Evolutionary conservation across 305 asterid species (phyloP), one percentile per base, ranked within the genome.

Genomic region (Fraxinus nigra): DNA sequence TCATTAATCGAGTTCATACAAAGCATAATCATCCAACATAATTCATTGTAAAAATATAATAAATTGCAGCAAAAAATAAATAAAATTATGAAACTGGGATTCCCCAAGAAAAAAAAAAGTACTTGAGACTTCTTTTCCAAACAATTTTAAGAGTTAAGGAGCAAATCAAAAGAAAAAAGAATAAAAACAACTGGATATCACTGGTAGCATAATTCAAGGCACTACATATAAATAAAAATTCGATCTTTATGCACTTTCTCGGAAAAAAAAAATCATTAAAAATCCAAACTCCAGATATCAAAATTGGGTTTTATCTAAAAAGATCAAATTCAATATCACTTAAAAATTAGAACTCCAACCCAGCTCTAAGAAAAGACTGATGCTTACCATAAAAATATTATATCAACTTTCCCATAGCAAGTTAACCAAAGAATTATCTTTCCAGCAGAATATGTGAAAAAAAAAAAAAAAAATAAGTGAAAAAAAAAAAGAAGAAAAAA

Each of bases 331-430:
- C 54, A 76, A 56, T 51, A 40, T 35, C 72, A 16, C 38, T 30
- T 81, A 80, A 65, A 74, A 20, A 81, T 32, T 28, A 73, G 7
- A 18, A 69, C 43, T 40, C 43, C 37, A 73, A 65, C 13, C 56
- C 78, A 80, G 48, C 20, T 8, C 33, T 74, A 81, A 63, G 56
- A 81, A 32, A 76, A 76, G 16, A 13, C 18, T 69, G 48, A 38
- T 43, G 65, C 46, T 75, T 79, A 30, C 7, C 16, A 32, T 7
- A 37, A 63, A 35, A 73, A 78, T 26, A 54, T 22, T 56, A 76
- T 56, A 72, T 67, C 46, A 76, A 35, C 40, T 69, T 69, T 69
- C 22, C 38, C 6, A 69, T n/a, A 69, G 37, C 40, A 69, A 26
- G 8, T 69, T 28, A 69, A 69, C 24, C 75, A 28, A 28, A 14